These are phyloP conservation scores for Fusarium sp. DNA, from an alignment of 2,329 filamentous ascomycete species.

Conservation along the genomic window DNA sequence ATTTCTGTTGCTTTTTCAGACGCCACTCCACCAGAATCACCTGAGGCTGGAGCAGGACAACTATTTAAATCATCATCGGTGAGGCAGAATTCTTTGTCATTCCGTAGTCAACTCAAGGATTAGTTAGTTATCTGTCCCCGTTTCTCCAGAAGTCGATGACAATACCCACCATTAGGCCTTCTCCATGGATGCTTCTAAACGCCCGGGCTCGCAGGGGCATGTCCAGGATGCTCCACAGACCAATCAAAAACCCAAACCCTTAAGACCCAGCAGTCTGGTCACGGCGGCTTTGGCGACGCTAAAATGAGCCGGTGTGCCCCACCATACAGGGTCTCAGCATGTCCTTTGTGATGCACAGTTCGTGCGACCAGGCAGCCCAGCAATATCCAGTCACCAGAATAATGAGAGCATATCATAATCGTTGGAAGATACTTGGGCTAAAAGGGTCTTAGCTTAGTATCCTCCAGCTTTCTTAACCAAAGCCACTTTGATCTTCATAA, in stretches of 20 bases:
- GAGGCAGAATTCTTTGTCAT: constrained; percentile 13
- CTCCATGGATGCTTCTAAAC: constrained; percentile 35
- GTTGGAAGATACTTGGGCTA: not conserved
- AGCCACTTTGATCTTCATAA: not conserved
- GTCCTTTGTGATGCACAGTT: constrained; percentile 33
- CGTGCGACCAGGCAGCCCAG: not conserved
- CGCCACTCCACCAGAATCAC: not conserved
- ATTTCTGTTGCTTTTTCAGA: constrained; percentile 9
- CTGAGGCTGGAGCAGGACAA: constrained; percentile 14
- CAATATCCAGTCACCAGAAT: not conserved
- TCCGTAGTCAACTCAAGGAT: constrained; percentile 30
- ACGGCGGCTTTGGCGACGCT: constrained; percentile 51
- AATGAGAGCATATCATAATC: not conserved
- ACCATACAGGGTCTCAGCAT: constrained; percentile 41
- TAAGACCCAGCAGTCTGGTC: constrained; percentile 53
- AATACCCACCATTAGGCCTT: constrained; percentile 21
- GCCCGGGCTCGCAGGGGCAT: constrained; percentile 34
- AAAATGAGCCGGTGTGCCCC: constrained; percentile 48
- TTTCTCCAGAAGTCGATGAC: constrained; percentile 9
- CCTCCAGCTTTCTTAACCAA: not conserved
- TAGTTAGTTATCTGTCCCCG: constrained; percentile 17
- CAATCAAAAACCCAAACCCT: constrained; percentile 41
- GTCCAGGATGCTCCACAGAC: constrained; percentile 33
- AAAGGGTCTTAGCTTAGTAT: not conserved
- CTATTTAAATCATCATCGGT: not conserved